Evolutionary conservation across 2,329 filamentous ascomycete genomes (phyloP), one percentile per base, ranked within the genome.

Genomic region (Didymella pinodella): DNA sequence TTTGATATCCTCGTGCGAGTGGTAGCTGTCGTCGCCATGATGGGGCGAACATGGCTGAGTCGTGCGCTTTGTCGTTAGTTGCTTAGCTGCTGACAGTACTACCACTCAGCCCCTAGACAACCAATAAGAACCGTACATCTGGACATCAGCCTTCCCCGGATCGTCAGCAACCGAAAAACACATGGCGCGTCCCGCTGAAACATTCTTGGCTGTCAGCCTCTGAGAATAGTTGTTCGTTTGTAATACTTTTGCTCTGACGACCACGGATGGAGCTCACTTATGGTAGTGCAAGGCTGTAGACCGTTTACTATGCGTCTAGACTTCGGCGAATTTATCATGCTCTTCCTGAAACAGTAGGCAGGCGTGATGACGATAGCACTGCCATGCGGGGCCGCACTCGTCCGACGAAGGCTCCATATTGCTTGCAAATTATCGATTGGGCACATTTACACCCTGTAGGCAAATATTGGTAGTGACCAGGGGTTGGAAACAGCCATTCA

Each of bases 91-190:
- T 53, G 31, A 59, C 49, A 46, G 44, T 43, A 25, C 20, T 38
- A 28, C 11, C 31, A 40, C 29, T 45, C 20, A 22, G 7, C 11
- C 14, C 25, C 5, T 26, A 7, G 16, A 12, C 28, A 20, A 18
- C 49, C 49, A 54, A 54, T 54, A 18, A n/a, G 11, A 12, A 18
- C 6, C 8, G 16, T 20, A 32, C 11, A 5, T 4, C 38, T 41
- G 18, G 45, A 25, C 29, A 25, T 36, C 55, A 51, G 44, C 48
- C 34, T 48, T 26, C 38, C 31, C 55, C 49, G 49, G 49, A 53
- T 53, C 45, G 49, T 59, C 56, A 54, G 49, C 49, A 59, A 41
- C 56, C 56, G 49, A 45, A 29, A 32, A 44, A 52, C 22, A 20
- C 54, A 22, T 31, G 31, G 7, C 10, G 41, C 25, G 28, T 28